These are phyloP conservation scores for Triadica sebifera DNA, from an alignment of 345 rosid species.

Conservation along the genomic window DNA sequence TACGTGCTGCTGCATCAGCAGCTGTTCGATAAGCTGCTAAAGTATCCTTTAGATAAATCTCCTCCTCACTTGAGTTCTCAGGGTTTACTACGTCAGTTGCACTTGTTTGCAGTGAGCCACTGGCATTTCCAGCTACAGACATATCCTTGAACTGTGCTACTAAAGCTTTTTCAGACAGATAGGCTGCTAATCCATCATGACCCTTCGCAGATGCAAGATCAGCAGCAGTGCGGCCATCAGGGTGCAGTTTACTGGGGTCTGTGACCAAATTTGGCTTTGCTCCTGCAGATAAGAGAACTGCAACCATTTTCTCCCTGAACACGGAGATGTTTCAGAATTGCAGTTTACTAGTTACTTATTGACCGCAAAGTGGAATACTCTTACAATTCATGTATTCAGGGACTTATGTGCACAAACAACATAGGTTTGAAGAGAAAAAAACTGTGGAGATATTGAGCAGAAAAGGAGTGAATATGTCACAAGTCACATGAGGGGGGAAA, in stretches of 20 bases:
- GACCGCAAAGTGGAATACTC: background rate
- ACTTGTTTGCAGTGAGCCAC: conserved; percentile 54
- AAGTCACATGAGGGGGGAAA: background rate
- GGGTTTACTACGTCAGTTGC: conserved; percentile 34
- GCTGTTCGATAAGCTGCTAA: conserved; percentile 79
- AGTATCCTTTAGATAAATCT: conserved; percentile 62
- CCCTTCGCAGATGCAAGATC: conserved; percentile 80
- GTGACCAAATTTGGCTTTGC: conserved; percentile 88
- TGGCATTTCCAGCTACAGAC: conserved; percentile 83
- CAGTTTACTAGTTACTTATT: background rate
- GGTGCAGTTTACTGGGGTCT: conserved; percentile 65
- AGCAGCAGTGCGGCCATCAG: conserved; percentile 76
- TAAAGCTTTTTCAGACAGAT: conserved; percentile 79
- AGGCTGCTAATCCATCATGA: conserved; percentile 83
- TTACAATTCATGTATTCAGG: conserved; percentile 7
- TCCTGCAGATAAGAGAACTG: conserved; percentile 78
- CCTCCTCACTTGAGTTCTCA: conserved; percentile 54
- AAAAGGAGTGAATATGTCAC: background rate
- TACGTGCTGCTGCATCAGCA: conserved; percentile 92
- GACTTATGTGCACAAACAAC: background rate
- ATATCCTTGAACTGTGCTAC: conserved; percentile 77
- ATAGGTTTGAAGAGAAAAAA: no score
- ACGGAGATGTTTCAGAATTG: conserved; percentile 16
- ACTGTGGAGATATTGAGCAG: background rate
- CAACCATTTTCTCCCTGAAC: conserved; percentile 92